Conservation (phyloP, 1,284 basidiomycete genomes). For the Mycocalia duriaeana region DNA sequence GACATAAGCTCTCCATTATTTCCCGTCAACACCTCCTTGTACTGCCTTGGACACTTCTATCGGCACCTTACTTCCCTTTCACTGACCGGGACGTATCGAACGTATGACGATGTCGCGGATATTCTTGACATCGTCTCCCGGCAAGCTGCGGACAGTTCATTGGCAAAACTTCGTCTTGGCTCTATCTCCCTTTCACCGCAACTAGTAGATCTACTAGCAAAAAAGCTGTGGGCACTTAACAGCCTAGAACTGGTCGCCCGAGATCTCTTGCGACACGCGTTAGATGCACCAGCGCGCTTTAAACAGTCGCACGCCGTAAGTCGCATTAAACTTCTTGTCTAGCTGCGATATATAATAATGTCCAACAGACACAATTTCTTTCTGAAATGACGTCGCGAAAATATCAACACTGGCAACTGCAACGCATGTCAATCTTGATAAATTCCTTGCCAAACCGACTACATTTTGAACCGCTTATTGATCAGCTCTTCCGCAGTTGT, state of each 20-base stretch:
- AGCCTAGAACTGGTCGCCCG: conserved; percentile 31
- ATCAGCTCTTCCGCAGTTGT: conserved; percentile 25
- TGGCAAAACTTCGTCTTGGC: conserved; percentile 30
- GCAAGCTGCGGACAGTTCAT: conserved; percentile 6
- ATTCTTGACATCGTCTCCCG: conserved; percentile 17
- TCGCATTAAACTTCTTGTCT: no score
- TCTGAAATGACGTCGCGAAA: conserved; percentile 25
- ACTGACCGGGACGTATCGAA: conserved; percentile 30
- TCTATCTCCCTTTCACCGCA: conserved; percentile 33
- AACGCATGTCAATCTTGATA: conserved; percentile 23
- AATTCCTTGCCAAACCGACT: conserved; percentile 24
- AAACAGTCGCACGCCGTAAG: no score
- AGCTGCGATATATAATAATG: no score
- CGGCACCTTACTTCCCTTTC: conserved; percentile 25
- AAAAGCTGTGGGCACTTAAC: conserved; percentile 24
- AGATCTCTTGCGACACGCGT: conserved; percentile 27
- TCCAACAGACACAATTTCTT: conserved; percentile 19
- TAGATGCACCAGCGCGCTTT: conserved; percentile 19
- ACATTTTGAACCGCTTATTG: conserved; percentile 22
- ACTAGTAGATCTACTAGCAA: conserved; percentile 32
- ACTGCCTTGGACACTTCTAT: conserved; percentile 26
- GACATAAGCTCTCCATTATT: conserved; percentile 33
- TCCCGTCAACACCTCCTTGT: conserved; percentile 26
- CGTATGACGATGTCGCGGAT: conserved; percentile 26
- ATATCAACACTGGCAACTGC: conserved; percentile 27